These are phyloP conservation scores for Adansonia rubrostipa DNA, from an alignment of 441 rosid genomes.

Conservation along the genomic window DNA sequence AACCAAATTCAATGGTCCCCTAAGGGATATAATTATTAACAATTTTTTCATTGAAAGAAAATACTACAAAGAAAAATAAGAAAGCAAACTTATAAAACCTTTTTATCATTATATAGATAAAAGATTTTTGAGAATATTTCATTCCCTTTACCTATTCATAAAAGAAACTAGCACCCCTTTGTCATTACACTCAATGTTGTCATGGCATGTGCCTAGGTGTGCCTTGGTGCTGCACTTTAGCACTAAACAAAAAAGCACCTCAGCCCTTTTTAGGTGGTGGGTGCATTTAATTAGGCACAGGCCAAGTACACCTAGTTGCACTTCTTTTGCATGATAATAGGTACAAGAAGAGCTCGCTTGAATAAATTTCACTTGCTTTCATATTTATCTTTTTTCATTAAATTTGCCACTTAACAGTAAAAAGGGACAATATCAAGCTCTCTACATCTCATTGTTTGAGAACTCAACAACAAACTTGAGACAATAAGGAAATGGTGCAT, in stretches of 20 bases:
- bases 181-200: background rate
- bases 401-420: background rate
- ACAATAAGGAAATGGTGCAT: background rate
- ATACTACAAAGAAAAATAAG: background rate
- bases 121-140: constrained; percentile 11
- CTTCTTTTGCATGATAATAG: background rate
- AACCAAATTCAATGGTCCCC: background rate
- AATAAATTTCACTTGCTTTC: constrained; percentile 1
- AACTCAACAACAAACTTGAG: too few species aligned
- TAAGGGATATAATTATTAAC: background rate
- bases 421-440: background rate
- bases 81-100: background rate
- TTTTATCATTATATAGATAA: background rate
- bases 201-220: background rate
- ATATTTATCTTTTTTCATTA: background rate
- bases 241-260: background rate
- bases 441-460: background rate
- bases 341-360: background rate
- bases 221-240: background rate
- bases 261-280: background rate
- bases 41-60: background rate
- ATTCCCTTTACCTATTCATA: background rate
- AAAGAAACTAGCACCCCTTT: background rate
- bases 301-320: background rate
- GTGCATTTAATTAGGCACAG: background rate